Evolutionary conservation across 2,329 filamentous ascomycete genomes (phyloP).

Genomic region (Diaporthe caulivora): DNA sequence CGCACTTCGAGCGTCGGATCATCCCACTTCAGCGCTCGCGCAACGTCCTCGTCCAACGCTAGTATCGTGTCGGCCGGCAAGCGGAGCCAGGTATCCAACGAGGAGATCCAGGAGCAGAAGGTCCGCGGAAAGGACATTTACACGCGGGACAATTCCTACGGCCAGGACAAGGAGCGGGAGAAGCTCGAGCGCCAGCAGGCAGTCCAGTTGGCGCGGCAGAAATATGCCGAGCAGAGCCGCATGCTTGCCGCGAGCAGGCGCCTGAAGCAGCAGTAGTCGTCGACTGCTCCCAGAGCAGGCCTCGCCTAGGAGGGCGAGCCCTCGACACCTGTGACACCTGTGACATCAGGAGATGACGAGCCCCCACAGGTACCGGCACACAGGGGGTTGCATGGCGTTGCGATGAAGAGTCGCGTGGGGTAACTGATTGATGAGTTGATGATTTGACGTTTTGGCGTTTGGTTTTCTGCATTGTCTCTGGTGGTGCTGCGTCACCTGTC

Average conservation of each 20-base stretch:
- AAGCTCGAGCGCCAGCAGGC: conserved; percentile 65
- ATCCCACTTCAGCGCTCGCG: conserved; percentile 50
- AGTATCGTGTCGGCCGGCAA: conserved; percentile 54
- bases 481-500: not conserved
- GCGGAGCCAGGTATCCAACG: conserved; percentile 62
- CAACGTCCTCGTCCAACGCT: conserved; percentile 60
- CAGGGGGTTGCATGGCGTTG: conserved; percentile 14
- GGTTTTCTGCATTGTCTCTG: not conserved
- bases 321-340: not conserved
- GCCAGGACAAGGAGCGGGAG: conserved; percentile 64
- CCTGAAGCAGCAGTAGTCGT: conserved; percentile 48
- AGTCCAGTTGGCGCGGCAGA: conserved; percentile 67
- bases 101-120: conserved; percentile 64
- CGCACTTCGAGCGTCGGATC: conserved; percentile 47
- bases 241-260: conserved; percentile 71
- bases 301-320: conserved; percentile 24
- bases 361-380: conserved; percentile 28
- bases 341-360: not conserved
- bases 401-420: not conserved
- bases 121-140: conserved; percentile 67
- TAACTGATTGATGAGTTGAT: conserved; percentile 4
- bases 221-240: conserved; percentile 72
- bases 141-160: conserved; percentile 62
- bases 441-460: conserved; percentile 17
- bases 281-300: conserved; percentile 23